Base-by-base conservation (phyloP, 495 filamentous ascomycete genomes). In the Glarea lozoyensis region DNA sequence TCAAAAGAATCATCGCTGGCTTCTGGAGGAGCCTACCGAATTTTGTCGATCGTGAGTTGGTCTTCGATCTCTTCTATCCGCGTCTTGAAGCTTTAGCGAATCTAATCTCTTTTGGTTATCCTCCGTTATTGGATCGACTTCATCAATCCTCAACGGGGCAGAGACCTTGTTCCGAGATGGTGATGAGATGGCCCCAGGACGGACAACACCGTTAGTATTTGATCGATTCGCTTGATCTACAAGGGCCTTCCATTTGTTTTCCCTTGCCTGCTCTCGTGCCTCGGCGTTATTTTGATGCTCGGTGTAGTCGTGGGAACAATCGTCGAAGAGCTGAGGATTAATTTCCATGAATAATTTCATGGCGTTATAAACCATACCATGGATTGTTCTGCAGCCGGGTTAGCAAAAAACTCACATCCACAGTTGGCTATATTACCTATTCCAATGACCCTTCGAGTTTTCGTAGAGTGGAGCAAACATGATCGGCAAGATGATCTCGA, bases 291-390 rank as follows among this genome's bases (percentile, higher is more conserved):
- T 92, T 63, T 97, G 90, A 48, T 88, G 80, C 58, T 97, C 92
- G n/a, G 88, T 90, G 59, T 97, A 99, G 46, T 95, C 88, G 54
- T 94, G 88, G 5, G 90, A 94, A 65, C 92, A 99, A 55, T 97
- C 92, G 51, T 99, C 92, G 58, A 99, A 99, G 18, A 99, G 81
- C 56, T 94, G 87, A 12, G 92, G 92, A 54, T 99, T 97, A 55
- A 99, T 96, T 62, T 99, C 92, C 92, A 99, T 99, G 64, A 99
- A 99, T 33, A 99, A 80, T 59, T 99, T 99, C 92, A 99, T 99
- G 36, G 92, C 92, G 57, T 97, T 99, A 60, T 97, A 99, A 13
- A 99, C 92, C 93, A 99, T 97, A 56, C 93, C 92, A 55, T 99
- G 93, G 50, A 99, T 99, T 10, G 92, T 99, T 50, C 92, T 98